Evolutionary conservation across 345 rosid species (phyloP).

Genomic region (Lepidium aucheri): DNA sequence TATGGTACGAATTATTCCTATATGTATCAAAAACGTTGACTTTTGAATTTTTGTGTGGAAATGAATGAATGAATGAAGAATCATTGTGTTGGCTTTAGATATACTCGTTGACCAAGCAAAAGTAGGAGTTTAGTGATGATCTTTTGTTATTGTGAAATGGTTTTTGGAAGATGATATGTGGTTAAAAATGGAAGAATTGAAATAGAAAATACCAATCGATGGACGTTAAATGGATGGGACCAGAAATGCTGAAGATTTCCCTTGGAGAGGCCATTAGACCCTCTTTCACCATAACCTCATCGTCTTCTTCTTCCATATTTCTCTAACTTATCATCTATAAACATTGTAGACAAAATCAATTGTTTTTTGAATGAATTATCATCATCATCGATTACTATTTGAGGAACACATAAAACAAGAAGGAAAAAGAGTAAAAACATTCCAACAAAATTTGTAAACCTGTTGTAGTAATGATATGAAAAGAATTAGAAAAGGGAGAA

Average conservation of each 20-base stretch:
- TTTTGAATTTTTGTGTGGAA: neutral
- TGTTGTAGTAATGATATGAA: neutral
- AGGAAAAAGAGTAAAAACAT: neutral
- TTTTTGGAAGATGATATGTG: conserved; percentile 10
- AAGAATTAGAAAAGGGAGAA: no score
- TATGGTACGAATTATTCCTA: conserved; percentile 41
- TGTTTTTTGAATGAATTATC: neutral
- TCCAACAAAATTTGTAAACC: neutral
- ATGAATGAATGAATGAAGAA: neutral
- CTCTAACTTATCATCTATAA: neutral
- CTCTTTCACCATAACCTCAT: conserved; percentile 16
- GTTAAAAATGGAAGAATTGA: neutral
- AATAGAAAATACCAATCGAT: conserved; percentile 43
- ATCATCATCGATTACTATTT: neutral
- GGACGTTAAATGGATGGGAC: conserved; percentile 48
- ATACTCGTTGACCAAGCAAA: neutral
- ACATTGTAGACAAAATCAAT: neutral
- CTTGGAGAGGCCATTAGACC: conserved; percentile 28
- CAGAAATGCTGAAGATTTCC: conserved; percentile 45
- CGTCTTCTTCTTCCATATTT: conserved; percentile 26
- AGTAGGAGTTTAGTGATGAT: neutral
- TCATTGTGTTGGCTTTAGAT: neutral
- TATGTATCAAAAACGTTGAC: conserved; percentile 17
- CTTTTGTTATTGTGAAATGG: neutral
- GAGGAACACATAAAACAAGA: neutral